Evolutionary conservation across 805 yeast species (phyloP).

Genomic region (Pichia californica): DNA sequence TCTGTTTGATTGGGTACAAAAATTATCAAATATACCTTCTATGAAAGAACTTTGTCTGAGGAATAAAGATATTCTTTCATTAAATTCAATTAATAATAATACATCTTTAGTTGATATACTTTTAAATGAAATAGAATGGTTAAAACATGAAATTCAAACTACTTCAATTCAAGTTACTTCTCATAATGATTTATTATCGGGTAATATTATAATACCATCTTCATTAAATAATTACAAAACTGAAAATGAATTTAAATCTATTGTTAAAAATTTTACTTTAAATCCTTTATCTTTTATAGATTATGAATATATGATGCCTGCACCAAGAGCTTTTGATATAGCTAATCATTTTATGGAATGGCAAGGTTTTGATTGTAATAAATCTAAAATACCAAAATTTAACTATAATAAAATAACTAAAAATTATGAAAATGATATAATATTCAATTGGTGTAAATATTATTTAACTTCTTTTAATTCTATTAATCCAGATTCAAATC

Average conservation of each 20-base stretch:
- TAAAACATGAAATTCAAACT: constrained; percentile 33
- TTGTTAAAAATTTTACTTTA: constrained; percentile 11
- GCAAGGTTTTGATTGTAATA: constrained; percentile 76
- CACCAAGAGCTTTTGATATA: constrained; percentile 68
- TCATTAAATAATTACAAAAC: not conserved
- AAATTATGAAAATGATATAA: constrained; percentile 37
- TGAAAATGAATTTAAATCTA: constrained; percentile 4
- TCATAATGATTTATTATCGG: constrained; percentile 70
- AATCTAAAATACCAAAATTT: constrained; percentile 43
- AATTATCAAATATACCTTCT: constrained; percentile 47
- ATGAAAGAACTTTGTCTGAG: constrained; percentile 32
- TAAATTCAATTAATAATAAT: not conserved
- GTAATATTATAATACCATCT: constrained; percentile 58
- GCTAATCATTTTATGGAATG: constrained; percentile 73
- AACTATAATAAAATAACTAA: constrained; percentile 7
- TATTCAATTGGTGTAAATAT: constrained; percentile 52
- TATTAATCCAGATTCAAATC: constrained; percentile 9
- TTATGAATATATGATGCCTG: constrained; percentile 66
- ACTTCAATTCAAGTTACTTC: constrained; percentile 54
- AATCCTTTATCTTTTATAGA: constrained; percentile 56
- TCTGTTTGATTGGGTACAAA: constrained; percentile 54
- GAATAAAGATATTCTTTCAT: constrained; percentile 26
- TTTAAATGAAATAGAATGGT: constrained; percentile 49
- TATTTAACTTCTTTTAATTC: constrained; percentile 33
- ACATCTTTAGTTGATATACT: constrained; percentile 32